Percentiles rank a stretch among this genome's conserved stretches.
phyloP scores from a whole-genome alignment of 1,139 yeast species.

The Chernovozyma aurita region DNA sequence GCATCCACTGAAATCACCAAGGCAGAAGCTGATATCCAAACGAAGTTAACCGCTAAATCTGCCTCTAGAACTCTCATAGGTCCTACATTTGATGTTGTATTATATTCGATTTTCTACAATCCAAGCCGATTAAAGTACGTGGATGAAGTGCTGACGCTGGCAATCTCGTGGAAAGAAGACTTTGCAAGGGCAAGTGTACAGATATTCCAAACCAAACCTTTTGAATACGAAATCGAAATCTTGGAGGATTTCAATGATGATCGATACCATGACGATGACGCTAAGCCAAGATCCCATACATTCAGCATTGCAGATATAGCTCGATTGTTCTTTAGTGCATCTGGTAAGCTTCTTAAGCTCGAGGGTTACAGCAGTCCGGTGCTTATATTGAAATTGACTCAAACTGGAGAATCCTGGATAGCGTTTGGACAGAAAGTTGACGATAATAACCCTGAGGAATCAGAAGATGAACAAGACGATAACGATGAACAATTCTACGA shows the following conservation, averaged over 20 bases:
- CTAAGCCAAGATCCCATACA: slow-evolving; percentile 25
- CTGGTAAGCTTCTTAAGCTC: slow-evolving; percentile 62
- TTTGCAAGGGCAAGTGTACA: slow-evolving; percentile 38
- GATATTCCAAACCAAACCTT: background rate
- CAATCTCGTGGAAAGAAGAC: slow-evolving; percentile 72
- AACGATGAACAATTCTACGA: slow-evolving; percentile 21
- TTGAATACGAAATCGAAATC: slow-evolving; percentile 41
- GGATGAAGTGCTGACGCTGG: slow-evolving; percentile 22
- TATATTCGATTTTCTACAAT: slow-evolving; percentile 65
- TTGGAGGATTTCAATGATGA: slow-evolving; percentile 68
- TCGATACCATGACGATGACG: slow-evolving; percentile 59
- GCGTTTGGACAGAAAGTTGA: slow-evolving; percentile 47
- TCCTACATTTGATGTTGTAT: slow-evolving; percentile 54
- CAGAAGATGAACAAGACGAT: slow-evolving; percentile 14
- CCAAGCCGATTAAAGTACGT: slow-evolving; percentile 42
- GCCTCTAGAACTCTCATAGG: slow-evolving; percentile 43
- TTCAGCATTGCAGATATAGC: slow-evolving; percentile 43
- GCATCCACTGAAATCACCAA: slow-evolving; percentile 48
- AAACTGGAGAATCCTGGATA: slow-evolving; percentile 40
- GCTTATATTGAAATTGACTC: slow-evolving; percentile 47
- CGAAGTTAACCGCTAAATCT: background rate
- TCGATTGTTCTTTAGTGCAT: slow-evolving; percentile 66
- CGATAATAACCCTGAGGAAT: slow-evolving; percentile 23
- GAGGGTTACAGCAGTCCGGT: slow-evolving; percentile 69
- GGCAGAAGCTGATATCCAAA: background rate